Percentiles rank a stretch among this genome's conserved stretches.
phyloP scores from a whole-genome alignment of 495 filamentous ascomycete genomes.

The Elasticomyces elasticus region DNA sequence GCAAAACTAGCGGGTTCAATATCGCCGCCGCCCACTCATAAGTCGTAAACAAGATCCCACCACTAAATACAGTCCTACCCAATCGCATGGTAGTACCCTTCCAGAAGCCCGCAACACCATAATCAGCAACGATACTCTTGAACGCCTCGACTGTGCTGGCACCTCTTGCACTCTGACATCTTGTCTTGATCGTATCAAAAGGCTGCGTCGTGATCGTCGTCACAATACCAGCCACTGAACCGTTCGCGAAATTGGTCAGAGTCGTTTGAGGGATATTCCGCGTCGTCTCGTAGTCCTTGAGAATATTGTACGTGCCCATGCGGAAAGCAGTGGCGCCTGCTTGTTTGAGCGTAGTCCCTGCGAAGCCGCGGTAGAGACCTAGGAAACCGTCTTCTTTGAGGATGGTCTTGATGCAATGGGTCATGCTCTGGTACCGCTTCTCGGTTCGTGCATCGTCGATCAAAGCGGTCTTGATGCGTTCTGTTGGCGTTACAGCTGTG shows the following conservation, averaged over 20 bases:
- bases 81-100: slow-evolving; percentile 58
- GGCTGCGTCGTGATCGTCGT: slow-evolving; percentile 56
- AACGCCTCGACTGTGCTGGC: slow-evolving; percentile 46
- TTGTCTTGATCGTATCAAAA: slow-evolving; percentile 59
- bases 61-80: slow-evolving; percentile 51
- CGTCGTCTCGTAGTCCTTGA: slow-evolving; percentile 48
- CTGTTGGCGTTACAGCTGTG: slow-evolving; percentile 53
- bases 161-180: slow-evolving; percentile 47
- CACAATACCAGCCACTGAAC: slow-evolving; percentile 48
- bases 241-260: slow-evolving; percentile 49
- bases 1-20: not conserved
- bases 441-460: slow-evolving; percentile 53
- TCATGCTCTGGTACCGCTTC: slow-evolving; percentile 41
- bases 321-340: slow-evolving; percentile 52
- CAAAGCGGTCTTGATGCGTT: slow-evolving; percentile 59
- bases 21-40: slow-evolving; percentile 38
- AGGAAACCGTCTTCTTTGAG: slow-evolving; percentile 41
- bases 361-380: slow-evolving; percentile 52
- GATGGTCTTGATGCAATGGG: slow-evolving; percentile 43
- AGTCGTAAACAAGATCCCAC: slow-evolving; percentile 55
- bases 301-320: slow-evolving; percentile 58
- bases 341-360: slow-evolving; percentile 58
- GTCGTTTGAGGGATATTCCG: slow-evolving; percentile 36
- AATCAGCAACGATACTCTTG: slow-evolving; percentile 41
- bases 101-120: slow-evolving; percentile 54